Base-by-base conservation (phyloP, 106 monocot species). In the Narthecium ossifragum region DNA sequence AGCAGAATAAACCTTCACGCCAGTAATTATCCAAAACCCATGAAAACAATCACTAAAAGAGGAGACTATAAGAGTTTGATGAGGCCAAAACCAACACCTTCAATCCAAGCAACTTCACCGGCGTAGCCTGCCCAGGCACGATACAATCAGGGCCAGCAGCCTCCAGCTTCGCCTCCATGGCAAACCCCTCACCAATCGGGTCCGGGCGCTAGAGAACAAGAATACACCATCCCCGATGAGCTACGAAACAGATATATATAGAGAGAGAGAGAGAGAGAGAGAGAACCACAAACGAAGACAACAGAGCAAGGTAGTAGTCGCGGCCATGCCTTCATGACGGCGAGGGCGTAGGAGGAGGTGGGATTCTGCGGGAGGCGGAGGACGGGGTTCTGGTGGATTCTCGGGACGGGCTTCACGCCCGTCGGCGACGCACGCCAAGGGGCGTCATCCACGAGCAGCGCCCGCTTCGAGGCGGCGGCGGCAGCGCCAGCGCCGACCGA, bases 91-190 rank as follows among this genome's bases (percentile, higher is more conserved):
- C n/a, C n/a, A n/a, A n/a, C 47, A 93, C 93, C 88, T 93, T 93
- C 55, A 93, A 32, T 22, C 93, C 93, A 22, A 93, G 71, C 17
- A 93, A 43, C 79, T 70, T 81, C 48, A 93, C 69, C 11, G 93
- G 93, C 8, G 79, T 47, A 7, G 59, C 70, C 69, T 79, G 93
- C 2, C 93, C 93, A 1, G 93, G 93, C 7, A 93, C 81, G 50
- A 93, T 34, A 65, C 93, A 93, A 9, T 93, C 88, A 11, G 88
- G 85, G 17, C 93, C 93, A 2, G 93, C 93, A 7, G 93, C 68
- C 40, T 93, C 93, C 25, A 88, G 46, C 60, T 51, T 63, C 22
- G 85, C 93, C 82, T 85, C 82, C 68, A 47, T 74, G 24, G 82
- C 93, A 40, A 93, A 79, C 4, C 93, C 93, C 25, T 77, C 81